Evolutionary conservation across 495 filamentous ascomycete species (phyloP).

Genomic region (Trichoderma erinaceum): DNA sequence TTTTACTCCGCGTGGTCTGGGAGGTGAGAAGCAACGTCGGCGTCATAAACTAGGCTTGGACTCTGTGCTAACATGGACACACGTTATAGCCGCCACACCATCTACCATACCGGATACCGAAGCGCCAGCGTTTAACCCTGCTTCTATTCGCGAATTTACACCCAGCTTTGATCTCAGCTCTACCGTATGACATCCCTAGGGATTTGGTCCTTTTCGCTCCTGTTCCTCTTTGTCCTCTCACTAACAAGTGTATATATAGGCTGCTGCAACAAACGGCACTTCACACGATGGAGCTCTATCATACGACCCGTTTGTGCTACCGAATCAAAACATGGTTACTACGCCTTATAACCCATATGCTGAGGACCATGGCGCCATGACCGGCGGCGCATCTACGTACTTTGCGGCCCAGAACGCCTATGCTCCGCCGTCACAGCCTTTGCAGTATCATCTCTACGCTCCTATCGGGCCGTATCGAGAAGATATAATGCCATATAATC

Average conservation of each 20-base stretch:
- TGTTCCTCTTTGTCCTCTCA: background rate
- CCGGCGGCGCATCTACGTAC: conserved; percentile 48
- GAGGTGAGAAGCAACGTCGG: conserved; percentile 27
- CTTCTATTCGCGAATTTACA: conserved; percentile 71
- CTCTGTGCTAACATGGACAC: conserved; percentile 21
- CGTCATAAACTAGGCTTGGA: background rate
- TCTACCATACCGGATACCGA: conserved; percentile 26
- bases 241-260: conserved; percentile 20
- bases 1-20: conserved; percentile 65
- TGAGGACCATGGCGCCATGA: conserved; percentile 45
- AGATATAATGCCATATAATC: conserved; percentile 73
- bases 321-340: conserved; percentile 45
- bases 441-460: conserved; percentile 91
- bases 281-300: conserved; percentile 19
- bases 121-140: conserved; percentile 42
- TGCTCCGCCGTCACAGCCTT: conserved; percentile 56
- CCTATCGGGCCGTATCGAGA: conserved; percentile 76
- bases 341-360: conserved; percentile 62
- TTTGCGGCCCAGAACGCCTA: conserved; percentile 37
- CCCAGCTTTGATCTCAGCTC: conserved; percentile 63
- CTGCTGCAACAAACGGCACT: conserved; percentile 16
- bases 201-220: background rate
- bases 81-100: conserved; percentile 31
- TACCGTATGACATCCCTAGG: conserved; percentile 40
- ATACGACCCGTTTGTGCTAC: conserved; percentile 59